Conservation (phyloP, 2,329 filamentous ascomycete species). For the Colletotrichum sidae region DNA sequence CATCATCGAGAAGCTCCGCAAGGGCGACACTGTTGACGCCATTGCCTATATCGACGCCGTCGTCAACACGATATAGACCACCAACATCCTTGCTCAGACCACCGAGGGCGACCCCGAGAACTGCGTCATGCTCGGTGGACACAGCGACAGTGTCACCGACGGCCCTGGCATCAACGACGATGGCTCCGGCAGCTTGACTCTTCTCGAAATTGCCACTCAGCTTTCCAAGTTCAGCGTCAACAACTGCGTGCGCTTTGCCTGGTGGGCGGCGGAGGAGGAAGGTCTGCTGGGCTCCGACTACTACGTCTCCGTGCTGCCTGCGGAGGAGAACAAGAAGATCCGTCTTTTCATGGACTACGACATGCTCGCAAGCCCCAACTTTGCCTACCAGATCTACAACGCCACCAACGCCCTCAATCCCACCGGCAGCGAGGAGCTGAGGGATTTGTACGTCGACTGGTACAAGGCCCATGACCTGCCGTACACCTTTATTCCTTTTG, state of each 20-base stretch:
- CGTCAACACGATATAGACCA: conserved; percentile 64
- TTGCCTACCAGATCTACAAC: conserved; percentile 76
- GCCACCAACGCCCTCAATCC: conserved; percentile 79
- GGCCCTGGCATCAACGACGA: conserved; percentile 84
- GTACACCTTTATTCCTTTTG: conserved; percentile 79
- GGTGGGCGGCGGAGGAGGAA: conserved; percentile 77
- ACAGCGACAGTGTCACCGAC: conserved; percentile 71
- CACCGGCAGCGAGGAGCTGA: conserved; percentile 75
- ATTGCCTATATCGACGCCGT: conserved; percentile 71
- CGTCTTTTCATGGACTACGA: conserved; percentile 78
- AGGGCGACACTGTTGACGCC: conserved; percentile 61
- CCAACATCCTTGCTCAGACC: conserved; percentile 74
- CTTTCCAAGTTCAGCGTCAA: conserved; percentile 68
- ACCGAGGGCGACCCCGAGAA: conserved; percentile 69
- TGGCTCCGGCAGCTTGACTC: conserved; percentile 72
- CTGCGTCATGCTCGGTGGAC: conserved; percentile 74
- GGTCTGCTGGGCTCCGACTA: conserved; percentile 73
- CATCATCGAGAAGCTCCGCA: conserved; percentile 64
- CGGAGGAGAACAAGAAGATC: conserved; percentile 71
- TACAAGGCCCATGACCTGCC: conserved; percentile 71
- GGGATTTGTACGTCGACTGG: conserved; percentile 75
- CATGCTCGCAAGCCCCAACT: conserved; percentile 76
- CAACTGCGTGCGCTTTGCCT: conserved; percentile 75
- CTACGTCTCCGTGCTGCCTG: conserved; percentile 66
- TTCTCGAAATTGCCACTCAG: conserved; percentile 72